A percentile compares a stretch with the other conserved stretches of the same genome.
Conservation (phyloP, 1,284 basidiomycete genomes). For the Austroboletus niveus region DNA sequence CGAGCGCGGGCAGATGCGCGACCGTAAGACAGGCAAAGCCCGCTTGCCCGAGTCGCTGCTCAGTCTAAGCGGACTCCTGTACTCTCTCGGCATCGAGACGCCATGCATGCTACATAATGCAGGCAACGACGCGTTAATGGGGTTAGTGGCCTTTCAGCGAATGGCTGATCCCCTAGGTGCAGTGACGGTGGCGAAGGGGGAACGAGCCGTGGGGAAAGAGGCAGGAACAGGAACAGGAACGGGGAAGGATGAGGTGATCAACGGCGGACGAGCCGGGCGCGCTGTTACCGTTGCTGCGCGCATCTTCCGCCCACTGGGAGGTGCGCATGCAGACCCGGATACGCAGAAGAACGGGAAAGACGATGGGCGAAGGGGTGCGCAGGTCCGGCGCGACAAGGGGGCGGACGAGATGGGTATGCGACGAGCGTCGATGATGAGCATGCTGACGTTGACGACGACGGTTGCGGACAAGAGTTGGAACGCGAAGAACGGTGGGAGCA, state of each 20-base stretch:
- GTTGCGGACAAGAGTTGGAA: conserved; percentile 4
- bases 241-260: background rate
- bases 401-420: conserved; percentile 26
- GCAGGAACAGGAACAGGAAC: background rate
- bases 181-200: background rate
- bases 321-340: background rate
- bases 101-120: conserved; percentile 57
- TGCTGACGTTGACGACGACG: conserved; percentile 9
- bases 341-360: background rate
- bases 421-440: conserved; percentile 20
- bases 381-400: background rate
- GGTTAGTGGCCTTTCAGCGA: conserved; percentile 60
- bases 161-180: conserved; percentile 48
- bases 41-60: conserved; percentile 50
- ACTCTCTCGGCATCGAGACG: conserved; percentile 44
- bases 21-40: conserved; percentile 50
- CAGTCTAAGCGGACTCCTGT: conserved; percentile 54
- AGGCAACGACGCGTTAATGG: conserved; percentile 70
- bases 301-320: conserved; percentile 15
- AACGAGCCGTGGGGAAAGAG: background rate
- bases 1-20: conserved; percentile 56
- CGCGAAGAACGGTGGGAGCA: conserved; percentile 1
- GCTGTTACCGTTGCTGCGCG: conserved; percentile 16
- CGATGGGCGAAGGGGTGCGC: background rate
- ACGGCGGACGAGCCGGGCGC: conserved; percentile 4